Base-by-base conservation (phyloP, 768 basidiomycete genomes). In the Tricholoma flavovirens region DNA sequence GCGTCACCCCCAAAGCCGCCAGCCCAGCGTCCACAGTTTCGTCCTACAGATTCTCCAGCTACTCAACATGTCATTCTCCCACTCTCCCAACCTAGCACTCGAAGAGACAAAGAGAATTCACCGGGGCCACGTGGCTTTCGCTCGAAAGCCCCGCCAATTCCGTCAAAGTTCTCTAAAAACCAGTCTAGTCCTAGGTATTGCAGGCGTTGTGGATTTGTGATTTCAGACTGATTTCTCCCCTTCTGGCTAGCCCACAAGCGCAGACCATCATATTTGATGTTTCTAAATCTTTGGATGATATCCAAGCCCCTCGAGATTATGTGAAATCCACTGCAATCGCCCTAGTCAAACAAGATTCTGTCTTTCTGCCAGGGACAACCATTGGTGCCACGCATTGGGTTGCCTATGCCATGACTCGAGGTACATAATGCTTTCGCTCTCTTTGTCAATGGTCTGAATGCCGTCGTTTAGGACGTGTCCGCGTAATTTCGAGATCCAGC, bases 331-430 rank as follows among this genome's bases (percentile, higher is more conserved):
- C 91, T 0, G 90, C 91, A 3, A 93, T 93, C 53, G 91, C 91
- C 14, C 78, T 93, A 49, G 89, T 93, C 66, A 88, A 85, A 70
- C 90, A 93, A 60, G 91, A 93, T 57, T 75, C 90, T 15, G 81
- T 86, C 22, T 93, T 93, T 73, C 74, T 92, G 56, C 88, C 88
- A 45, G 91, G 91, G 14, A 87, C 88, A 11, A 93, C 91, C 30
- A 93, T 93, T 54, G 91, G 91, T 9, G 91, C 91, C 12, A 92
- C 91, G 4, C 88, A 90, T 65, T 93, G 91, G 89, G 91, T 93
- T 56, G 91, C 91, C 14, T 93, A 93, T 64, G 91, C 90, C 22
- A 93, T 93, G 91, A 92, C 88, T 4, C 83, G 87, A 74, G 89
- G 87, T 83, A 58, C 9, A 51, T 48, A 24, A 29, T 49, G 29